phyloP scores from a whole-genome alignment of 2,329 filamentous ascomycete genomes.

The Apiospora arundinis region DNA sequence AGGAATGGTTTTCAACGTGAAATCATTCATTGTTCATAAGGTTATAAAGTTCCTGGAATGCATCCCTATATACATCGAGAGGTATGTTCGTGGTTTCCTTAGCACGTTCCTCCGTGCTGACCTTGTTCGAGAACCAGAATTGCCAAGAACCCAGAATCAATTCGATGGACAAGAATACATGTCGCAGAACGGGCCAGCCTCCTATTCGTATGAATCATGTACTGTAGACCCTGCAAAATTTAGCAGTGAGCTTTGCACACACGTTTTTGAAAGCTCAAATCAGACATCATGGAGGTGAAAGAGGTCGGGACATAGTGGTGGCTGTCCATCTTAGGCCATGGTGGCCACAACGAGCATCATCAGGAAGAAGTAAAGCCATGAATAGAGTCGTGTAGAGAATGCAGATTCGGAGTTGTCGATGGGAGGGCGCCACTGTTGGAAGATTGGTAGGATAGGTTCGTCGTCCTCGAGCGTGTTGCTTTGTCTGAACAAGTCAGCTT shows the following conservation, averaged over 20 bases:
- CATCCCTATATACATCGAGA: constrained; percentile 4
- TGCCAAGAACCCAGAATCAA: not conserved
- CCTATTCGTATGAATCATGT: not conserved
- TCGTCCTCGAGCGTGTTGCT: not conserved
- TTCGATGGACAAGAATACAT: not conserved
- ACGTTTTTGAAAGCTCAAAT: constrained; percentile 16
- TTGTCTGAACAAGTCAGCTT: constrained; percentile 18
- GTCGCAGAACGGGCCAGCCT: not conserved
- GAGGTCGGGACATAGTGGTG: not conserved
- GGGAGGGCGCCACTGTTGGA: not conserved
- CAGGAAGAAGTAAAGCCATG: not conserved
- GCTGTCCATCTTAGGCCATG: not conserved
- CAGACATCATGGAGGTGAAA: not conserved
- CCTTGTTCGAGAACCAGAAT: constrained; percentile 12
- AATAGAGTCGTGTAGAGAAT: not conserved
- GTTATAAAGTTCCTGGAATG: not conserved
- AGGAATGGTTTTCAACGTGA: not conserved
- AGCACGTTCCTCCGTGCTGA: not conserved
- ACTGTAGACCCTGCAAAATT: constrained; percentile 10
- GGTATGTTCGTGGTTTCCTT: not conserved
- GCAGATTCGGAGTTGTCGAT: not conserved
- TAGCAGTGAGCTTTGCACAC: constrained; percentile 3
- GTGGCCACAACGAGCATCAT: not conserved
- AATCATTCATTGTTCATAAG: not conserved
- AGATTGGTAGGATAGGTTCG: not conserved